These are phyloP conservation scores for Phytophthora tubulina DNA, from an alignment of 352 stramenopile genomes.

Conservation along the genomic window DNA sequence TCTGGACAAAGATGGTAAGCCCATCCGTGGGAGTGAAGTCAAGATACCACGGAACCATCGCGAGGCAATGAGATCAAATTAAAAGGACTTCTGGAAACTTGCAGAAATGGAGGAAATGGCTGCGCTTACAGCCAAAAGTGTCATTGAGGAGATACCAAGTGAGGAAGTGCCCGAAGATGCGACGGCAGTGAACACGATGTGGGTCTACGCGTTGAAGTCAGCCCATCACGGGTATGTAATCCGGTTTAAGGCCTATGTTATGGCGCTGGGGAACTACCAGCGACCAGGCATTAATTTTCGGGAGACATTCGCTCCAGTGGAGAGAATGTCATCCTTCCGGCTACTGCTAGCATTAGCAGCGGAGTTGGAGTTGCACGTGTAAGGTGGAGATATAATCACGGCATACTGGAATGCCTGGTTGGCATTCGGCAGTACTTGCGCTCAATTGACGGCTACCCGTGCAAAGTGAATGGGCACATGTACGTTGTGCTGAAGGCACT, in stretches of 20 bases:
- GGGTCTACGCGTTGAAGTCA: slow-evolving; percentile 14
- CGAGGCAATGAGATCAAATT: slow-evolving; percentile 2
- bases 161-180: background rate
- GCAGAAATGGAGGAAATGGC: slow-evolving; percentile 9
- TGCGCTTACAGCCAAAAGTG: slow-evolving; percentile 1
- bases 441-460: too few relatives aligned
- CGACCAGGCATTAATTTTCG: slow-evolving; percentile 12
- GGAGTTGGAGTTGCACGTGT: slow-evolving; percentile 2
- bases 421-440: too few relatives aligned
- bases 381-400: background rate
- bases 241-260: slow-evolving; percentile 2
- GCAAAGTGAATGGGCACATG: too few relatives aligned
- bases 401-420: too few relatives aligned
- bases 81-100: background rate
- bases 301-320: background rate
- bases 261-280: slow-evolving; percentile 5
- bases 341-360: slow-evolving; percentile 9
- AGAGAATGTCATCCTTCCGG: slow-evolving; percentile 13
- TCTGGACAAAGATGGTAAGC: background rate
- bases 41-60: background rate
- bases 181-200: slow-evolving; percentile 19
- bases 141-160: background rate
- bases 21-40: background rate
- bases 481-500: too few relatives aligned
- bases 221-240: slow-evolving; percentile 15